phyloP scores from a whole-genome alignment of 768 basidiomycete species.

The Daedaleopsis sinensis region DNA sequence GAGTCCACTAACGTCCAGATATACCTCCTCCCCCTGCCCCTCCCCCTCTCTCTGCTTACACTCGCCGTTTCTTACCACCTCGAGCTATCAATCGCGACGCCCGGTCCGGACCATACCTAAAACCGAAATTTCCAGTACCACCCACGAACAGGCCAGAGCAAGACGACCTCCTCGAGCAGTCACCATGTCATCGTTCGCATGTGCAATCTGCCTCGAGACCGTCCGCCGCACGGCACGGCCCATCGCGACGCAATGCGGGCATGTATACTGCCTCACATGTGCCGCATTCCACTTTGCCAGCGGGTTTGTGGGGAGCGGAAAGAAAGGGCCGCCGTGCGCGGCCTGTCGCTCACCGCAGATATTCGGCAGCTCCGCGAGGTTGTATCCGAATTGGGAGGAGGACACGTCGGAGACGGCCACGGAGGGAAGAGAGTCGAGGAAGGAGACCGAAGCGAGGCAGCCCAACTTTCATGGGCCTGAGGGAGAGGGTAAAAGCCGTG shows the following conservation, averaged over 20 bases:
- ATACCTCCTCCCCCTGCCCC: no score
- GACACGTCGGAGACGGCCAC: not conserved
- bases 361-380: not conserved
- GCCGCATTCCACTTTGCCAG: not conserved
- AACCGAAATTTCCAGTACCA: not conserved
- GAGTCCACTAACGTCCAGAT: no score
- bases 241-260: not conserved
- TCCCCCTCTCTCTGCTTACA: no score
- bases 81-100: no score
- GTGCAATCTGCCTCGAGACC: not conserved
- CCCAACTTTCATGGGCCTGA: no score
- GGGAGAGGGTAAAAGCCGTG: no score
- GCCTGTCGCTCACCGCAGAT: not conserved
- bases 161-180: not conserved
- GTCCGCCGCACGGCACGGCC: not conserved
- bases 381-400: not conserved
- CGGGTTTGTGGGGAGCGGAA: no score
- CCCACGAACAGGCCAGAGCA: not conserved
- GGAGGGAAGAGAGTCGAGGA: no score
- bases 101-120: not conserved
- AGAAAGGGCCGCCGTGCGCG: not conserved
- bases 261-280: not conserved
- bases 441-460: no score
- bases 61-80: no score
- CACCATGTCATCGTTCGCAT: not conserved